Evolutionary conservation across 208 protist species (phyloP), one percentile per base, ranked within the genome.

Genomic region (Acanthamoeba divionensis): DNA sequence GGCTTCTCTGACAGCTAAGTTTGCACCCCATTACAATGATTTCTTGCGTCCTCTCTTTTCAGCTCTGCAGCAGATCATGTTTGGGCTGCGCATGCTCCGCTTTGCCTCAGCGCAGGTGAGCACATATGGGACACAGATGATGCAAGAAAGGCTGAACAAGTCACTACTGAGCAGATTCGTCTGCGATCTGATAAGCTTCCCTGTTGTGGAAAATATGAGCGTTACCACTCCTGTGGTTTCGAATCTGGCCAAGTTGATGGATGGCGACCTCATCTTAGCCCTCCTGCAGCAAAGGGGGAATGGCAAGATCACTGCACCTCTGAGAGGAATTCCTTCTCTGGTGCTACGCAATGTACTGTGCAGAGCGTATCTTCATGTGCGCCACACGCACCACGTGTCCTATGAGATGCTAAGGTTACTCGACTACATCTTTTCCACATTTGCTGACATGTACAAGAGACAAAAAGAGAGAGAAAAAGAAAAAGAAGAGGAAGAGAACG

Each of bases 1-100:
- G 36, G 79, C 60, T 8, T 38, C 52, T 31, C 52, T 88, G 29
- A n/a, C 24, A 38, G 33, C 65, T 5, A 69, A 88, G 60, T 88
- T 57, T 26, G 48, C 73, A 8, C 79, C 79, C 36, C 60, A 88
- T 47, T 88, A 88, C 79, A 69, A 65, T 31, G 79, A 88, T 44
- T 55, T 88, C 38, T 41, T 69, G 2, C 55, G 69, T 24, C 79
- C 79, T 24, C 50, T 88, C 6, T 71, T 41, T 62, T 45, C 69
- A 41, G 9, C 79, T 0, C 18, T 88, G 4, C 57, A 88, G 13
- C 79, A 88, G 13, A 31, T 88, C 41, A 88, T 88, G 79, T 88
- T 88, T 45, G 79, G 79, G 36, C 79, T 88, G 5, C 52, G 79
- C 2, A 82, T 88, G 8, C 79, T 88, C 3, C 79, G 79, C 73